Evolutionary conservation across 208 protist species (phyloP), one percentile per base, ranked within the genome.

Genomic region (Balamuthia mandrillaris): DNA sequence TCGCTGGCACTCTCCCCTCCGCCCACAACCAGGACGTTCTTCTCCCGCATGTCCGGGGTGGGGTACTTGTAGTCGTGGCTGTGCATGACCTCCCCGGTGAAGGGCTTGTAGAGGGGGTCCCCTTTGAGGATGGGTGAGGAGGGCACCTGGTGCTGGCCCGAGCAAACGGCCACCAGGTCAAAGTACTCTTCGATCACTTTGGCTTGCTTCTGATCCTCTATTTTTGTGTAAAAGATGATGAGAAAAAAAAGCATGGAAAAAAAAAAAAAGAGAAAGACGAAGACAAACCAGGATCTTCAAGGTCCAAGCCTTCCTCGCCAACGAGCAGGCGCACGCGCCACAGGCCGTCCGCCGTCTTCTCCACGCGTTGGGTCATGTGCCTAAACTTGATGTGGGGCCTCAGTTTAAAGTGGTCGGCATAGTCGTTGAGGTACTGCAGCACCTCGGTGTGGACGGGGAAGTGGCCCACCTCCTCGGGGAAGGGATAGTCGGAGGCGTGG

Each of bases 1-100:
- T 81, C 72, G 72, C 72, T 81, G 16, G 72, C 72, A 41, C 72
- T 81, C 41, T 81, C 72, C 14, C 72, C 72, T 18, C 72, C 72
- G 45, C 72, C 72, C 45, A 81, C 72, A 27, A 81, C 31, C 18
- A 81, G 72, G 14, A 81, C 72, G 1, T 42, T 81, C 52, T 81
- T 81, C 47, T 51, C 72, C 72, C 61, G 54, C 72, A 81, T 81
- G 1, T 29, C 72, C 49, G 54, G 54, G 12, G 72, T 81, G 3
- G 72, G 72, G 37, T 81, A 60, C 52, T 81, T 81, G 52, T 81
- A 81, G 27, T 4, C 21, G 24, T 81, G 72, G 12, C 72, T 81
- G 47, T 81, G 72, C 29, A 61, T 81, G 47, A 81, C 61, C 45
- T 60, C 52, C 27, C 72, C 72, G 54, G 14, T 14, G 31, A n/a